Base-by-base conservation (phyloP, 768 basidiomycete species). In the Trametes cubensis region DNA sequence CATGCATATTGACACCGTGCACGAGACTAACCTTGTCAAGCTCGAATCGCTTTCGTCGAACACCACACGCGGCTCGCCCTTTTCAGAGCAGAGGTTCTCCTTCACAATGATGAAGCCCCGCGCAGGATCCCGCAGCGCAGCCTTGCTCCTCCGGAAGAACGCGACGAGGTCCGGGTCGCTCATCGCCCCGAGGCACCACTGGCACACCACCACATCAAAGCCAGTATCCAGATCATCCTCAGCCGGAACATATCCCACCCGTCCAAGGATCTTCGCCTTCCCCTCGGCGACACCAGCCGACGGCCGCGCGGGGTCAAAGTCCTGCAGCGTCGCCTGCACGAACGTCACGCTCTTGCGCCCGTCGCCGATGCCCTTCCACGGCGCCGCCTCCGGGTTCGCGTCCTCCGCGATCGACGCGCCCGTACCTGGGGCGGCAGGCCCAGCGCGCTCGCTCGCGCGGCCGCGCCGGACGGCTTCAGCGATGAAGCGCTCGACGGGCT, bases 141-240 rank as follows among this genome's bases (percentile, higher is more conserved):
- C 76, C 49, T 80, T 79, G 63, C 87, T 81, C 49, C 86, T 79
- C 66, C 80, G 77, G 66, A 98, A 80, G 76, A 98, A 98, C 2
- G 77, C 73, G 26, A 93, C 81, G 23, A 98, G 83, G 71, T 96
- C 91, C 8, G 72, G 70, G 71, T 95, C 87, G 57, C 80, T 83
- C 60, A 97, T 80, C 77, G 95, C 92, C 2, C 93, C 92, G 17
- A 98, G 81, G 77, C 95, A 96, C 96, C 96, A 98, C 73, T 99
- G 96, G 69, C 92, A 93, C 95, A 93, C 95, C 60, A 96, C 83
- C 55, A 95, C 83, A 74, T 99, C 96, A 75, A 94, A 98, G 1
- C 83, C 84, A 46, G 79, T 76, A 20, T 79, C 74, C n/a, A 78
- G 71, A 44, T 64, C 55, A 18, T 38, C 51, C 25, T 76, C 74